Conservation (phyloP, 495 filamentous ascomycete genomes). For the Aspergillus affinis region DNA sequence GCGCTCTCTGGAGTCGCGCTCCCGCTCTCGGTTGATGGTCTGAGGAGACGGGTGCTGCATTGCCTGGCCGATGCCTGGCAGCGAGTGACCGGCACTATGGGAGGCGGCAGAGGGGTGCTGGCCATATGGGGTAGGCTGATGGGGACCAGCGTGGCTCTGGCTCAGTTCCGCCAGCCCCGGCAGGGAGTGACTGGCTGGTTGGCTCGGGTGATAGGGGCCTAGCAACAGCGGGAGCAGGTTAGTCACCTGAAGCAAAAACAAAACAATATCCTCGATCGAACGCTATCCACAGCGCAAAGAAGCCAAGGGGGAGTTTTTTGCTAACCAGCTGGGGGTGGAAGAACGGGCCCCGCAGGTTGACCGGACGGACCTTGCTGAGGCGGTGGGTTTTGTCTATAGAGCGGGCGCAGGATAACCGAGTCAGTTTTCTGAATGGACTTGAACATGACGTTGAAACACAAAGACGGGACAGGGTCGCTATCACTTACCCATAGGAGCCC, state of each 20-base stretch:
- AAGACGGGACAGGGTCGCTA: background rate
- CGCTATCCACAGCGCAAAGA: background rate
- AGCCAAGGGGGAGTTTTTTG: constrained; percentile 8
- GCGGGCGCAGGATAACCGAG: constrained; percentile 5
- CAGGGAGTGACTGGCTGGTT: constrained; percentile 50
- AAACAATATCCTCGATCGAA: background rate
- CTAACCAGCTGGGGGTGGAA: constrained; percentile 52
- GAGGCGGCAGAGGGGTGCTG: constrained; percentile 43
- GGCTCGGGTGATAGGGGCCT: constrained; percentile 47
- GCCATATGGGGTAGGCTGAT: constrained; percentile 49
- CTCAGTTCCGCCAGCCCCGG: constrained; percentile 52
- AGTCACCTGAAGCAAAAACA: constrained; percentile 20
- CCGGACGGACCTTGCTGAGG: constrained; percentile 47
- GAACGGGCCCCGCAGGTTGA: constrained; percentile 49
- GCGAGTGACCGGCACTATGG: constrained; percentile 47
- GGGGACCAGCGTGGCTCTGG: constrained; percentile 49
- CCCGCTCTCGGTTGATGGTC: constrained; percentile 51
- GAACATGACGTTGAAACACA: background rate
- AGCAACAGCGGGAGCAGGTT: constrained; percentile 22
- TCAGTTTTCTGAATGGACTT: constrained; percentile 12
- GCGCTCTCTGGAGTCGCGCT: constrained; percentile 51
- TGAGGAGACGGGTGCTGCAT: constrained; percentile 54
- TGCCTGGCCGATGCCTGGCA: constrained; percentile 53
- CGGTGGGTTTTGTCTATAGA: constrained; percentile 43
- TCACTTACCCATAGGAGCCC: constrained; percentile 45